Evolutionary conservation across 768 basidiomycete genomes (phyloP), one percentile per base, ranked within the genome.

Genomic region (Boletus subparvulus): DNA sequence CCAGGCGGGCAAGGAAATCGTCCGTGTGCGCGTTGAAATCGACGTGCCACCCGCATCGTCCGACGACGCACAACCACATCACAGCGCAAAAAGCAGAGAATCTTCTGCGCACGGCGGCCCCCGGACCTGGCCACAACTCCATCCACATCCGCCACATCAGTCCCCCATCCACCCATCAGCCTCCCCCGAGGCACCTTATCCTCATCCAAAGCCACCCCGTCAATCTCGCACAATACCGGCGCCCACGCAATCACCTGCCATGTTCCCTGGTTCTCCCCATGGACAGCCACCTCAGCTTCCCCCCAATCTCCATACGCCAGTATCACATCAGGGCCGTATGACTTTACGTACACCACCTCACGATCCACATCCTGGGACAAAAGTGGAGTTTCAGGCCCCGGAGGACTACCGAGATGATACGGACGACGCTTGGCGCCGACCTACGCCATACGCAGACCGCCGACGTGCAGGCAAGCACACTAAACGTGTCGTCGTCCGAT

Each of bases 391-490:
- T 53, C 70, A 70, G 59, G 39, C 63, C 12, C 54, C 71, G 47
- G 84, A 85, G 17, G 84, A 83, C 39, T 80, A 77, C 63, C 73
- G 73, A 55, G 79, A 81, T 55, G 84, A 87, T 53, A 67, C 78
- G 26, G 88, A 90, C 66, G 87, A 90, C 59, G 75, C 84, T 28
- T 90, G 88, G 88, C 76, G 83, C 32, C 74, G 81, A 43, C 86
- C 88, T 1, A 89, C 84, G 71, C 88, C 89, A 21, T 84, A 86
- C 64, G 80, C 82, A 40, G 88, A 90, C 68, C 83, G 89, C 24
- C 77, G 89, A 53, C 78, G 89, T 54, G 89, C 89, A 50, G 89
- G 89, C 48, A 92, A 92, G 69, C 89, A 91, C 68, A 91, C 89
- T 24, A 79, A 78, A 65, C 81, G 89, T 51, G 84, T 90, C 35